phyloP scores from a whole-genome alignment of 768 basidiomycete species.

The Rhodotorula taiwanensis region DNA sequence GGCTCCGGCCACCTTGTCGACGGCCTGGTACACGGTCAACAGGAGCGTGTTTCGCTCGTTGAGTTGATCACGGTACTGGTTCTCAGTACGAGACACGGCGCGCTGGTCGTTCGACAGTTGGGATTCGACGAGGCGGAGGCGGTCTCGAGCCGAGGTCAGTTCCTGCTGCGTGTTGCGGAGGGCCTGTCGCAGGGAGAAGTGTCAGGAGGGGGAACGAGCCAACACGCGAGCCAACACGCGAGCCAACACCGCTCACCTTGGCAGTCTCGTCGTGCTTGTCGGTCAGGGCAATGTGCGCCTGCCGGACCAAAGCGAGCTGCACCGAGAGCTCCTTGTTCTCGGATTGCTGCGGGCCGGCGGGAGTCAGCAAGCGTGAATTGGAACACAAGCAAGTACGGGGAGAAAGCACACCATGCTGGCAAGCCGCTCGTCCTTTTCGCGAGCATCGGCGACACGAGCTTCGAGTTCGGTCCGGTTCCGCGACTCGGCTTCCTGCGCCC shows the following conservation, averaged over 20 bases:
- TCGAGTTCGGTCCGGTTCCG: conserved; percentile 64
- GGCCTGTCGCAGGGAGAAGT: conserved; percentile 40
- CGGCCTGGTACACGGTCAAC: conserved; percentile 86
- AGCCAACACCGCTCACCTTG: conserved; percentile 45
- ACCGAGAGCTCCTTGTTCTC: conserved; percentile 73
- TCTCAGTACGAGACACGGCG: conserved; percentile 61
- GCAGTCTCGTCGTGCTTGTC: conserved; percentile 80
- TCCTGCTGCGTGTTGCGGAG: conserved; percentile 67
- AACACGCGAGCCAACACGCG: too few species aligned
- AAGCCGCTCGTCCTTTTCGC: conserved; percentile 65
- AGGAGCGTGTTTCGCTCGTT: conserved; percentile 88
- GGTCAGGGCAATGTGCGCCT: conserved; percentile 72
- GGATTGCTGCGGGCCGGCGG: conserved; percentile 49
- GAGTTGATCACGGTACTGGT: conserved; percentile 79
- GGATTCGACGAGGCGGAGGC: conserved; percentile 66
- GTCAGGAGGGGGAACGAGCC: not conserved
- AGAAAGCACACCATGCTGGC: conserved; percentile 55
- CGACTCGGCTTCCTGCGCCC: conserved; percentile 69
- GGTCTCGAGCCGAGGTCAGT: conserved; percentile 54
- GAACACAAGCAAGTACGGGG: not conserved
- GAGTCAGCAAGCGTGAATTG: not conserved
- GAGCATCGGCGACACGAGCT: conserved; percentile 57
- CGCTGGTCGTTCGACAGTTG: conserved; percentile 76
- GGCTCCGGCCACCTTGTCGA: conserved; percentile 86
- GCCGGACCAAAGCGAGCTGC: conserved; percentile 75